Percentiles rank a stretch among this genome's conserved stretches.
These are phyloP conservation scores for Adansonia rubrostipa DNA, from an alignment of 441 rosid species.

Conservation along the genomic window DNA sequence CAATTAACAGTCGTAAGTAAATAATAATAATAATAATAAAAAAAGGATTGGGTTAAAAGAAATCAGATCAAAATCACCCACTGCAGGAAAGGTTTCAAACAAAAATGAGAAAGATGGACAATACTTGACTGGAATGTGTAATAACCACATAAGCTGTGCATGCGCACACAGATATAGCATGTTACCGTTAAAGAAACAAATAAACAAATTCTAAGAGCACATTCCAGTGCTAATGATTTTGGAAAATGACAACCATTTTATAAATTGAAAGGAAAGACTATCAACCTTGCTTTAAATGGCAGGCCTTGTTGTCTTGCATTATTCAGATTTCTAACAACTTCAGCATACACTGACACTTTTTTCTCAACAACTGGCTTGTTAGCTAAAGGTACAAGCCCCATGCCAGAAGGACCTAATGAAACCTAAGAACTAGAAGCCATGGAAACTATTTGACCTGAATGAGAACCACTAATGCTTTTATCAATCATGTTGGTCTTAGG, in stretches of 20 bases:
- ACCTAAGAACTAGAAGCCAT: constrained; percentile 59
- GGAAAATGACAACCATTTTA: constrained; percentile 4
- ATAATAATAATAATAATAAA: neutral
- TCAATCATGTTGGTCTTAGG: constrained; percentile 66
- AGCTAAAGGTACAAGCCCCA: constrained; percentile 68
- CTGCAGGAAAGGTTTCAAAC: neutral
- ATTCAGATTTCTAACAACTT: constrained; percentile 76
- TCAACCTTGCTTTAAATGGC: constrained; percentile 66
- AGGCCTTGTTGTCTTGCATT: constrained; percentile 77
- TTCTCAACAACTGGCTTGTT: constrained; percentile 70
- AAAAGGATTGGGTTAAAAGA: neutral
- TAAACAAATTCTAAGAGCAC: neutral
- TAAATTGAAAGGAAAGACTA: constrained; percentile 24
- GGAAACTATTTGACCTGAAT: constrained; percentile 59
- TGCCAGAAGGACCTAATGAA: constrained; percentile 56
- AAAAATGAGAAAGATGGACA: constrained; percentile 6
- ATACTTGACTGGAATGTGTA: neutral
- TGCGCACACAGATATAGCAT: neutral
- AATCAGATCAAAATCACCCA: neutral
- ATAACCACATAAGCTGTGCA: neutral
- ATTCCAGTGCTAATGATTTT: neutral
- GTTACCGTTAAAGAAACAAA: neutral
- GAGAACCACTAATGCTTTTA: constrained; percentile 44
- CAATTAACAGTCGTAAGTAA: neutral
- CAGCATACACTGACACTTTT: constrained; percentile 78